phyloP scores from a whole-genome alignment of 371 early-diverging fungal genomes.

The Entomophthora muscae region DNA sequence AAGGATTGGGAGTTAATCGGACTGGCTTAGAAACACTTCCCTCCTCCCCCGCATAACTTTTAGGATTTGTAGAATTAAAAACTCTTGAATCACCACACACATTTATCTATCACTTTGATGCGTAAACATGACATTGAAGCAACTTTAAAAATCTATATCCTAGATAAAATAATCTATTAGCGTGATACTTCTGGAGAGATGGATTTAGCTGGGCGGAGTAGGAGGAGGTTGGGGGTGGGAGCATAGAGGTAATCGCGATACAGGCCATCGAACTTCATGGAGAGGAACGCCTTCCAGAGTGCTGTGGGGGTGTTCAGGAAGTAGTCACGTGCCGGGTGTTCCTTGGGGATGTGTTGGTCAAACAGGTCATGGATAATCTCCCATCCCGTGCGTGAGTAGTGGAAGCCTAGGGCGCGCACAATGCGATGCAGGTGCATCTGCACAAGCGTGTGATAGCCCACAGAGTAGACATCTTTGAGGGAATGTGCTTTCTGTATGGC shows the following conservation, averaged over 20 bases:
- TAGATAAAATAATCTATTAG: too few relatives aligned
- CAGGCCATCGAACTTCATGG: conserved; percentile 49
- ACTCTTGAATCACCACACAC: too few relatives aligned
- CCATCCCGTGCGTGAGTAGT: conserved; percentile 49
- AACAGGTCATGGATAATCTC: conserved; percentile 29
- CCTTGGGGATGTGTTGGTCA: conserved; percentile 21
- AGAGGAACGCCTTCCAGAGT: conserved; percentile 38
- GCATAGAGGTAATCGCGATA: conserved; percentile 25
- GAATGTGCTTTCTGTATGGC: conserved; percentile 27
- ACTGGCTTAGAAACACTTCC: too few relatives aligned
- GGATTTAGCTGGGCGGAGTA: too few relatives aligned
- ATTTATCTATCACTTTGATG: too few relatives aligned
- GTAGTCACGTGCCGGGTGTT: conserved; percentile 23
- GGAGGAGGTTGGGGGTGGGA: conserved; percentile 6
- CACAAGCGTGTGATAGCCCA: conserved; percentile 42
- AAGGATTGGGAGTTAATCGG: too few relatives aligned
- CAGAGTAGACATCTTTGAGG: conserved; percentile 22
- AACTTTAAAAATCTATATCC: too few relatives aligned
- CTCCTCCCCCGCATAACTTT: too few relatives aligned
- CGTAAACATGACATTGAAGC: too few relatives aligned
- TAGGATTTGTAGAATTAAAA: too few relatives aligned
- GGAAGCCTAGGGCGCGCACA: conserved; percentile 39
- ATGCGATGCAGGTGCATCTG: conserved; percentile 45
- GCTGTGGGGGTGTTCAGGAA: conserved; percentile 25
- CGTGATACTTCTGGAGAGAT: too few relatives aligned